A percentile compares a stretch with the other conserved stretches of the same genome.
phyloP scores from a whole-genome alignment of 2,329 filamentous ascomycete genomes.

The Chaetomium olivaceum region DNA sequence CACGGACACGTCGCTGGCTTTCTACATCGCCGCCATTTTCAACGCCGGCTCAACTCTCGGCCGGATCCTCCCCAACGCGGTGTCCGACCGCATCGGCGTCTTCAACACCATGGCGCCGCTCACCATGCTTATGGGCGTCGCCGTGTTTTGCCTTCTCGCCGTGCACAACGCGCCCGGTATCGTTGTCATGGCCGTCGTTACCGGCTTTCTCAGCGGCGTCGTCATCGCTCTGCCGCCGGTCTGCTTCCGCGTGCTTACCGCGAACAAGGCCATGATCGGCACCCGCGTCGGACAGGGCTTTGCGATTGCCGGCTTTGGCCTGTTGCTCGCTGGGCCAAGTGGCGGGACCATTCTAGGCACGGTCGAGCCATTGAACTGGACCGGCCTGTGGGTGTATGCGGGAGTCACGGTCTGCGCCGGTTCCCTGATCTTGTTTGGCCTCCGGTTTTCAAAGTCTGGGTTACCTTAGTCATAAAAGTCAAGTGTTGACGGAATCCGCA shows the following conservation, averaged over 20 bases:
- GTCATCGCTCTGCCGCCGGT: conserved; percentile 46
- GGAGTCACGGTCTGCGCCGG: conserved; percentile 23
- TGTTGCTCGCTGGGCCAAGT: conserved; percentile 36
- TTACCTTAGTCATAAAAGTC: background rate
- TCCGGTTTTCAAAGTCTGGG: background rate
- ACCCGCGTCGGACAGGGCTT: conserved; percentile 45
- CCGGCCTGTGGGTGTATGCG: conserved; percentile 31
- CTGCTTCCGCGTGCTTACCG: conserved; percentile 42
- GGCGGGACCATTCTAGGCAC: conserved; percentile 31
- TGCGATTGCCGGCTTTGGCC: conserved; percentile 37
- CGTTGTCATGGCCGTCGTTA: conserved; percentile 40
- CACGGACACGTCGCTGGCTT: conserved; percentile 38
- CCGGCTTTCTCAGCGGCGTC: conserved; percentile 47
- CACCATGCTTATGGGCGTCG: conserved; percentile 37
- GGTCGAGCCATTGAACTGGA: conserved; percentile 30
- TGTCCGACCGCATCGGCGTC: conserved; percentile 42
- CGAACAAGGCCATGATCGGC: conserved; percentile 45
- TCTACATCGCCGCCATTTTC: conserved; percentile 46
- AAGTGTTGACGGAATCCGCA: background rate
- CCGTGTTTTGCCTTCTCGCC: conserved; percentile 42
- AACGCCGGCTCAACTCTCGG: conserved; percentile 46
- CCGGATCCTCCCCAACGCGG: conserved; percentile 41
- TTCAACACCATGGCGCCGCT: conserved; percentile 40
- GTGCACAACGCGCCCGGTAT: conserved; percentile 39
- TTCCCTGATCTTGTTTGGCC: background rate